Evolutionary conservation across 805 yeast species (phyloP).

Genomic region (Blastobotrys parvus): DNA sequence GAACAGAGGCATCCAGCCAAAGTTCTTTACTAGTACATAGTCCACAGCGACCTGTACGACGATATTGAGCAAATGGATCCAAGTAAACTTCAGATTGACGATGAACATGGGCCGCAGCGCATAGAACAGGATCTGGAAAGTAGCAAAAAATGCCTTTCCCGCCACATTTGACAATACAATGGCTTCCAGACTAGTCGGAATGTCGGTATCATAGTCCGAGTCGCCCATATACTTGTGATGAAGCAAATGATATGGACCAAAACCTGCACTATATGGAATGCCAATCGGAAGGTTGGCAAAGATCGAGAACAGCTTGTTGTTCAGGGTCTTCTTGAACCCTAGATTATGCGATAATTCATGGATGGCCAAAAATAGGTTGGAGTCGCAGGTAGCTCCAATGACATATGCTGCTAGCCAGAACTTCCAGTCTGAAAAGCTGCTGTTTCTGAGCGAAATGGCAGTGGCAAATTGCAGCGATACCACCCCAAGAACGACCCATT

Average conservation of each 20-base stretch:
- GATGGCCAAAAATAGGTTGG: conserved; percentile 76
- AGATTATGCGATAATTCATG: conserved; percentile 85
- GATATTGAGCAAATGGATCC: conserved; percentile 64
- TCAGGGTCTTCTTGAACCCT: conserved; percentile 68
- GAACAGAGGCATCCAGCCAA: conserved; percentile 56
- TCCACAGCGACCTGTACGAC: conserved; percentile 53
- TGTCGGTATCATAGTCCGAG: conserved; percentile 72
- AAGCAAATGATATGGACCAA: conserved; percentile 83
- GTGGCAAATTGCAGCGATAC: conserved; percentile 57
- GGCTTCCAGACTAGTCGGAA: conserved; percentile 78
- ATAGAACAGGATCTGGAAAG: conserved; percentile 81
- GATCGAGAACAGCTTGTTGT: conserved; percentile 70
- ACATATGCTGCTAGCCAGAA: conserved; percentile 62
- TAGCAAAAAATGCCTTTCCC: conserved; percentile 86
- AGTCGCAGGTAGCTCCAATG: conserved; percentile 80
- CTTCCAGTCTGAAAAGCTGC: conserved; percentile 42
- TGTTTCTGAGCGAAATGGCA: conserved; percentile 55
- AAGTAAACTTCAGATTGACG: conserved; percentile 65
- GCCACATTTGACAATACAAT: conserved; percentile 61
- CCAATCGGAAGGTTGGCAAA: conserved; percentile 81
- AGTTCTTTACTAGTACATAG: conserved; percentile 42
- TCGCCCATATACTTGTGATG: conserved; percentile 91
- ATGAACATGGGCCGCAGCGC: conserved; percentile 87
- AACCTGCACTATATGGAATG: conserved; percentile 79
- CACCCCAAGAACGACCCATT: conserved; percentile 60